A percentile compares a stretch with the other conserved stretches of the same genome.
phyloP scores from a whole-genome alignment of 306 rosid genomes.

The Medicago arabica region DNA sequence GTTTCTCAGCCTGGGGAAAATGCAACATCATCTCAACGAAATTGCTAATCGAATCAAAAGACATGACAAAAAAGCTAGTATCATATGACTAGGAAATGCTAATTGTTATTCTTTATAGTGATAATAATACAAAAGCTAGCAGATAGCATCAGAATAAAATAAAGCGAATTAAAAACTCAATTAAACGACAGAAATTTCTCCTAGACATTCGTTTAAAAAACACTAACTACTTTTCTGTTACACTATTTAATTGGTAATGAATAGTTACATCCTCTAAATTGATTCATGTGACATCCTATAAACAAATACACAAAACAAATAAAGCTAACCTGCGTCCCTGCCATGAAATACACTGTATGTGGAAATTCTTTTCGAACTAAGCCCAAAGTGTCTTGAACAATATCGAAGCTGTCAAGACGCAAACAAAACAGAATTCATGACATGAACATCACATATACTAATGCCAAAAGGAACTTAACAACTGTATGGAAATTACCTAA shows the following conservation, averaged over 20 bases:
- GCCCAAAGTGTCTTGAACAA: constrained; percentile 74
- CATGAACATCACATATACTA: neutral
- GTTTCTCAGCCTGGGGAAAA: constrained; percentile 75
- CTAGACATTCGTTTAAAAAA: constrained; percentile 1
- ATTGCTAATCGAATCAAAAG: neutral
- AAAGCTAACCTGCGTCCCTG: constrained; percentile 89
- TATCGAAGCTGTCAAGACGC: constrained; percentile 78
- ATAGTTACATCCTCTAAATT: constrained; percentile 1
- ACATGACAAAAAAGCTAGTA: constrained; percentile 25
- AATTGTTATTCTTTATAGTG: neutral
- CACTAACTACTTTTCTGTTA: constrained; percentile 5
- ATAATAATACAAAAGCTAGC: constrained; percentile 2
- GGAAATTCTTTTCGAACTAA: constrained; percentile 83
- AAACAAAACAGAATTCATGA: constrained; percentile 37
- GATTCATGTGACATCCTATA: constrained; percentile 1
- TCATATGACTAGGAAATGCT: neutral
- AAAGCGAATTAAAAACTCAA: neutral
- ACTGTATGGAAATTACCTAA: constrained; percentile 55
- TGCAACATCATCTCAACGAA: constrained; percentile 33
- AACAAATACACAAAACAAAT: neutral
- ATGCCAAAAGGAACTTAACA: constrained; percentile 25
- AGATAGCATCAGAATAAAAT: neutral
- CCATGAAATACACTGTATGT: constrained; percentile 73
- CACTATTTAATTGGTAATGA: constrained; percentile 3
- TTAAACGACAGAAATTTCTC: neutral